Evolutionary conservation across 176 grass and related monocot genomes (phyloP), one percentile per base, ranked within the genome.

Genomic region (Elaeis guineensis): DNA sequence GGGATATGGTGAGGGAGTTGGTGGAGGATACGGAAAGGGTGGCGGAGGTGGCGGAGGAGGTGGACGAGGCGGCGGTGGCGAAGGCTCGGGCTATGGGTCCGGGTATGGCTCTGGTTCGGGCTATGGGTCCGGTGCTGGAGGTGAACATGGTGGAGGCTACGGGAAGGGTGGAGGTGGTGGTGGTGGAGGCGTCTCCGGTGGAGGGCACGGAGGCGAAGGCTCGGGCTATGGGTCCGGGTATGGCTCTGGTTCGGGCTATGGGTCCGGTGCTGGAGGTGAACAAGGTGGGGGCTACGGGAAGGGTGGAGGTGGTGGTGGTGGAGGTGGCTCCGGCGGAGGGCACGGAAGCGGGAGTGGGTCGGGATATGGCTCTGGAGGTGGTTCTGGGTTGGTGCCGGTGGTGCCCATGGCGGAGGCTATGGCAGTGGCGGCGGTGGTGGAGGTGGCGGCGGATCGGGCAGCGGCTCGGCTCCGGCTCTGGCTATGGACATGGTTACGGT

Each of bases 401-500:
- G 50, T 5, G 50, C 50, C 12, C 49, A 66, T 23, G 64, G 50
- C 18, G 50, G 64, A 8, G 64, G 64, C 3, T 66, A 54, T 19
- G 64, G 64, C 1, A 52, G n/a, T 17, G 64, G 64, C 9, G 64
- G 64, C 15, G 65, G 65, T 0, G 65, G 65, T 7, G 65, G 65
- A 5, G 25, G 52, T 3, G 65, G 65, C 9, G 52, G 65, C 14
- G 64, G 64, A 11, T 44, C 35, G 1, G 23, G 23, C 23, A 23
- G 23, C 9, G 35, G 35, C 15, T 15, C 5, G 63, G 63, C 12
- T 26, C 48, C 0, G 64, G 57, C 57, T 23, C 22, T 1, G 57
- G 57, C 57, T 59, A 8, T 18, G 65, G 65, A 0, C 6, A 6
- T 1, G 65, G 64, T 2, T 55, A 16, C 15, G 65, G 65, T 0